Base-by-base conservation (phyloP, 805 yeast species). In the Kazachstania martiniae region DNA sequence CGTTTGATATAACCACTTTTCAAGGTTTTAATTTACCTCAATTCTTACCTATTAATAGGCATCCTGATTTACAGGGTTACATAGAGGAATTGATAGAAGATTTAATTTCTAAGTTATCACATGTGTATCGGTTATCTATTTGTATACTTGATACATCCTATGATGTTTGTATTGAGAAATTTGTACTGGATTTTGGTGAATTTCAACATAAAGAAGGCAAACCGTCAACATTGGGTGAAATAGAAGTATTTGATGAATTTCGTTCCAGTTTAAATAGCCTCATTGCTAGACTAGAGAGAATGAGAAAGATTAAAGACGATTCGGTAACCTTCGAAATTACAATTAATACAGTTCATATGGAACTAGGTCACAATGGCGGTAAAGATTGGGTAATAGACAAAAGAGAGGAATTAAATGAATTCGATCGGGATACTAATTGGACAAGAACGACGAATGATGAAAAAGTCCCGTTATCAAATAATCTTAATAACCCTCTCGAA, bases 21-120 rank as follows among this genome's bases (percentile, higher is more conserved):
- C 58, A 57, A 34, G 51, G 68, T 4, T 71, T 68, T 42, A 61
- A 63, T 24, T 33, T 71, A 12, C 61, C 62, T 0, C 51, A 51
- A 16, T 53, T 50, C 25, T 54, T 66, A 0, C 66, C 69, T 9
- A 56, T 61, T 23, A 62, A 58, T 31, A 52, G 76, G 37, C 72
- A 70, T 40, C 73, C 73, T 0, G 59, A 43, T 2, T 60, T 68
- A n/a, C 53, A 51, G 15, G 34, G 43, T 4, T 66, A 66, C 36
- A 43, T 66, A 5, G 60, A 55, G 25, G 54, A 52, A 12, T 42
- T 63, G 12, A 43, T 58, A 1, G 29, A 32, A 2, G 56, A 58
- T 33, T 12, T 54, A 5, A 12, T 56, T 6, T 25, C 32, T 8
- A 55, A 53, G 33, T 21, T 55, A 8, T 22, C 34, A 2, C 48